Evolutionary conservation across 805 yeast genomes (phyloP).

Genomic region (Jamesozyma jinghongensis): DNA sequence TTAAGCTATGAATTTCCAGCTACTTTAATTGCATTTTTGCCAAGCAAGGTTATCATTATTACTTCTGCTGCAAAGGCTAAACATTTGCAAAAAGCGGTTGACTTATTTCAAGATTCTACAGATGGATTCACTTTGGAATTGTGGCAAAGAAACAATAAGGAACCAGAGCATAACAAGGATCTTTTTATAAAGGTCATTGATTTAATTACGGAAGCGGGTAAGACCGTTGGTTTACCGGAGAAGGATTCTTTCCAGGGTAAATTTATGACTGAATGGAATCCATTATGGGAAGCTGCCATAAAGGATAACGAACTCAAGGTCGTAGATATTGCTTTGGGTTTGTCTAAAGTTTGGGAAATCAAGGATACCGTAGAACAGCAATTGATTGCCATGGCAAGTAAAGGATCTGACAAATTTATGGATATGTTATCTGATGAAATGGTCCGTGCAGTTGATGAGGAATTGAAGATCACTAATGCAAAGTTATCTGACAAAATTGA

Average conservation of each 20-base stretch:
- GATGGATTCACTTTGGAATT: conserved; percentile 44
- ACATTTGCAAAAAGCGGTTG: conserved; percentile 39
- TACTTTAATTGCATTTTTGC: conserved; percentile 60
- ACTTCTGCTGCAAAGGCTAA: conserved; percentile 83
- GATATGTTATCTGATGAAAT: conserved; percentile 77
- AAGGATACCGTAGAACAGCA: conserved; percentile 76
- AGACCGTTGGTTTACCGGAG: conserved; percentile 54
- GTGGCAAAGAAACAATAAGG: conserved; percentile 68
- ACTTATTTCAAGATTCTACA: conserved; percentile 37
- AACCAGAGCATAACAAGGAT: conserved; percentile 61
- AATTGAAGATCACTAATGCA: conserved; percentile 60
- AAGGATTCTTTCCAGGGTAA: conserved; percentile 80
- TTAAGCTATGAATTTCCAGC: conserved; percentile 95
- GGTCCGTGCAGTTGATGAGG: conserved; percentile 83
- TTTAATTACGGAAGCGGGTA: conserved; percentile 37
- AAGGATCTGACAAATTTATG: conserved; percentile 71
- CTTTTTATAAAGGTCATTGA: conserved; percentile 49
- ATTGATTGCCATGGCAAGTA: conserved; percentile 59
- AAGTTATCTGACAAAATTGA: conserved; percentile 70
- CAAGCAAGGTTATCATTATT: conserved; percentile 50
- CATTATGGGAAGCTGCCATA: conserved; percentile 33
- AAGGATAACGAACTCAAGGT: conserved; percentile 33
- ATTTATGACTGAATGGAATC: conserved; percentile 73
- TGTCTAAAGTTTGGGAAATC: conserved; percentile 52
- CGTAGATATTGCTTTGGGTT: conserved; percentile 45